Conservation (phyloP, 2,329 filamentous ascomycete genomes). For the Sclerotinia spermophila region DNA sequence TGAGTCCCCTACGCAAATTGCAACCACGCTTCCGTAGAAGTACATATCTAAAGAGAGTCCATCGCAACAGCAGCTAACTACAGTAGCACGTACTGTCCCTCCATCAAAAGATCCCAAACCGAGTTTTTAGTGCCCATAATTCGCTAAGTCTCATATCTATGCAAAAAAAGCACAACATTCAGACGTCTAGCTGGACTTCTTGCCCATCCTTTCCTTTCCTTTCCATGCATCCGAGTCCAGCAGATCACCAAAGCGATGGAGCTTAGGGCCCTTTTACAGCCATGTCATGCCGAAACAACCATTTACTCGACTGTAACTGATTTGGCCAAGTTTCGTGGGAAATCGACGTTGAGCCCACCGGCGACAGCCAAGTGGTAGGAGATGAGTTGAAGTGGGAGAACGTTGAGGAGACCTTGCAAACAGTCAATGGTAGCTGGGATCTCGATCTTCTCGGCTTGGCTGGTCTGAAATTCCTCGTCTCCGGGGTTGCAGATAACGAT, state of each 20-base stretch:
- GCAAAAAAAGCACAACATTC: conserved; percentile 10
- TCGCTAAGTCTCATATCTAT: conserved; percentile 14
- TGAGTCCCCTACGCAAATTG: conserved; percentile 1
- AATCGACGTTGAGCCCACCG: conserved; percentile 95
- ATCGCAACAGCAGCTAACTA: conserved; percentile 3
- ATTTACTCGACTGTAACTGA: conserved; percentile 94
- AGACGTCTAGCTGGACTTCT: conserved; percentile 2
- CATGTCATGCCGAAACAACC: conserved; percentile 1
- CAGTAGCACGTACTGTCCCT: neutral
- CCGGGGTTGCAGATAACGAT: conserved; percentile 96
- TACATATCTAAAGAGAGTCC: conserved; percentile 1
- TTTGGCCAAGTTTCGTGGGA: conserved; percentile 98
- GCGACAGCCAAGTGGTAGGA: conserved; percentile 98
- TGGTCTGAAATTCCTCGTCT: conserved; percentile 84
- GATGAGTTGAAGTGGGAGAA: conserved; percentile 95
- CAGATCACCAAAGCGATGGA: conserved; percentile 23
- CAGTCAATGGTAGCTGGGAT: conserved; percentile 93
- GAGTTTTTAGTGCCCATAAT: conserved; percentile 10
- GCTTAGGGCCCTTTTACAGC: conserved; percentile 17
- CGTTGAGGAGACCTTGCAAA: conserved; percentile 94
- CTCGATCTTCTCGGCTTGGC: conserved; percentile 94
- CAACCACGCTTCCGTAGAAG: neutral
- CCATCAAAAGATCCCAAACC: conserved; percentile 9
- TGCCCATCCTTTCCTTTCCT: neutral
- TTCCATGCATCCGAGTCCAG: conserved; percentile 5